Evolutionary conservation across 345 rosid genomes (phyloP).

Genomic region (Passiflora organensis): DNA sequence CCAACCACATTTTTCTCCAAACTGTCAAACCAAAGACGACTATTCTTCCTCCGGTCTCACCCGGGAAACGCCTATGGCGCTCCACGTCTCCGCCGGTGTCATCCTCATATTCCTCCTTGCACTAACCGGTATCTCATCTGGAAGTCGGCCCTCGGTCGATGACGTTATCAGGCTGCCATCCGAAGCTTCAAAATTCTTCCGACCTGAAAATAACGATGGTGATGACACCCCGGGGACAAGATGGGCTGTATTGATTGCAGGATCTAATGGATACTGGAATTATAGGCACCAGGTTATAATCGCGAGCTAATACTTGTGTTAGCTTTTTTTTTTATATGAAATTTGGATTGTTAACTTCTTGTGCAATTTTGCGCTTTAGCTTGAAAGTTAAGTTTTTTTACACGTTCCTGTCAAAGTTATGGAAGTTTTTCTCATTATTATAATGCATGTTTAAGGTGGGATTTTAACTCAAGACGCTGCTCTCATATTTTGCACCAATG

Average conservation of each 20-base stretch:
- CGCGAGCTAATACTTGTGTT: not conserved
- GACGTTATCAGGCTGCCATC: constrained; percentile 60
- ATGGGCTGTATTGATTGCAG: constrained; percentile 96
- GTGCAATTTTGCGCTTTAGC: not conserved
- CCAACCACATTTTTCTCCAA: not conserved
- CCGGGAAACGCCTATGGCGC: constrained; percentile 22
- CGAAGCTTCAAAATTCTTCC: constrained; percentile 57
- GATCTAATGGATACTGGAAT: constrained; percentile 93
- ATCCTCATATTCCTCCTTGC: constrained; percentile 31
- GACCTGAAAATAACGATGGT: constrained; percentile 16
- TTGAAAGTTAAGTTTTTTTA: too few relatives aligned
- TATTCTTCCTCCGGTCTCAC: too few relatives aligned
- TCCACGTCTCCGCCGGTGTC: constrained; percentile 18
- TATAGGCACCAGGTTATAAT: constrained; percentile 90
- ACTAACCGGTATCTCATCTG: constrained; percentile 24
- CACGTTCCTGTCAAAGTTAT: too few relatives aligned
- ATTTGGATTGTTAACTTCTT: not conserved
- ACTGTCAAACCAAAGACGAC: too few relatives aligned
- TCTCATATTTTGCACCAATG: too few relatives aligned
- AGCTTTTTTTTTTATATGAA: too few relatives aligned
- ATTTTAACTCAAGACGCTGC: too few relatives aligned
- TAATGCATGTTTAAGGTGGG: too few relatives aligned
- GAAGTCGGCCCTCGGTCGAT: constrained; percentile 31
- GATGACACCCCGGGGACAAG: constrained; percentile 57
- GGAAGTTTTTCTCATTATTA: too few relatives aligned